phyloP scores from a whole-genome alignment of 2,329 filamentous ascomycete genomes.

The Verticillium tricorpus region DNA sequence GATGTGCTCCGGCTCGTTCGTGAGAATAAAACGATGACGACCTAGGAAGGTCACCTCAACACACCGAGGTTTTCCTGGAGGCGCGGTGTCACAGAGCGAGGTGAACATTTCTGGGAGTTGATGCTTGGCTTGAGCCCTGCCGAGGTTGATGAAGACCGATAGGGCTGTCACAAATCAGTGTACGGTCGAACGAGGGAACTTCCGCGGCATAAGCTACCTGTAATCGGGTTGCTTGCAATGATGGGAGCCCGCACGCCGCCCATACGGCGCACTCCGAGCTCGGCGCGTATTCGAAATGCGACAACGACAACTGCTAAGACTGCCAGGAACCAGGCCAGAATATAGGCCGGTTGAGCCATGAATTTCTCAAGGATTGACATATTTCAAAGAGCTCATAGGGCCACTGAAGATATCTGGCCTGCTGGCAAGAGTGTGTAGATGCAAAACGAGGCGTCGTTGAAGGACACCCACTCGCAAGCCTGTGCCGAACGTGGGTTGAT shows the following conservation, averaged over 20 bases:
- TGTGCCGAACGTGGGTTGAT: neutral
- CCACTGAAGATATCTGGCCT: neutral
- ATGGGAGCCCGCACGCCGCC: slow-evolving; percentile 12
- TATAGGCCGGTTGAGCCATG: neutral
- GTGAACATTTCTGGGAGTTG: slow-evolving; percentile 26
- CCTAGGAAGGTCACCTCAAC: slow-evolving; percentile 30
- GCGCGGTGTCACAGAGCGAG: slow-evolving; percentile 20
- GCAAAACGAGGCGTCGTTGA: neutral
- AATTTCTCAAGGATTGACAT: neutral
- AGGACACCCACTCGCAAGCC: too few species aligned
- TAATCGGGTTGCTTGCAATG: slow-evolving; percentile 12
- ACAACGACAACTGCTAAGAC: neutral
- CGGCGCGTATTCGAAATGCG: neutral
- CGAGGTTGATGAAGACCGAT: slow-evolving; percentile 9
- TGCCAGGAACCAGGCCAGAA: neutral
- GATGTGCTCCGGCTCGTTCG: slow-evolving; percentile 48
- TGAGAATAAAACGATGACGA: slow-evolving; percentile 35
- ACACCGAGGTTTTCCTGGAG: slow-evolving; percentile 27
- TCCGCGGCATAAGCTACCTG: slow-evolving; percentile 3
- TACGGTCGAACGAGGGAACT: too few species aligned
- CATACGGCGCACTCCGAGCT: neutral
- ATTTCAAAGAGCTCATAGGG: neutral
- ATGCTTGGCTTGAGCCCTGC: slow-evolving; percentile 14
- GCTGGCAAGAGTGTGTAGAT: neutral
- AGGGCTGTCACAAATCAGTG: slow-evolving; percentile 6